A percentile compares a stretch with the other conserved stretches of the same genome.
phyloP scores from a whole-genome alignment of 73 alveolate species.

The Durusdinium trenchii region DNA sequence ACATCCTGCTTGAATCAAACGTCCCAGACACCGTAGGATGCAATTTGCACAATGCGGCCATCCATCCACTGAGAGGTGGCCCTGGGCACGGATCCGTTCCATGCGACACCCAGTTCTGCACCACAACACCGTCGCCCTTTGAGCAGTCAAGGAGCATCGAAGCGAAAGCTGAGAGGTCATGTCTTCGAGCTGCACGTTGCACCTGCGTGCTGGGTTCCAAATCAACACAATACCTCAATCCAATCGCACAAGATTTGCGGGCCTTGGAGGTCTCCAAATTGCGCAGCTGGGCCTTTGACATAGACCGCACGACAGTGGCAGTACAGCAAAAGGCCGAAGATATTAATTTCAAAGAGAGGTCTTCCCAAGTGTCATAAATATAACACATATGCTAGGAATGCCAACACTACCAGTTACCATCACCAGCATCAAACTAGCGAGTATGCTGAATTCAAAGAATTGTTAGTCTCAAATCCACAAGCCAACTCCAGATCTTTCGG shows the following conservation, averaged over 20 bases:
- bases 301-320: neutral
- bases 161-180: slow-evolving; percentile 9
- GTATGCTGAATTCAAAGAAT: too few species aligned
- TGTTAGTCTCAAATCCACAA: too few species aligned
- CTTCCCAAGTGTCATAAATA: too few species aligned
- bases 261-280: neutral
- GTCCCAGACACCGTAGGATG: slow-evolving; percentile 30
- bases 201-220: neutral
- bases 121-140: too few species aligned
- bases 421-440: too few species aligned
- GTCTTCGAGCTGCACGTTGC: neutral
- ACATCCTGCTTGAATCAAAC: too few species aligned
- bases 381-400: too few species aligned
- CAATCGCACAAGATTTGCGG: neutral
- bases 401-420: too few species aligned
- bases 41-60: slow-evolving; percentile 22
- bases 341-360: too few species aligned
- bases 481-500: too few species aligned
- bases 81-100: slow-evolving; percentile 4
- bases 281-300: slow-evolving; percentile 1
- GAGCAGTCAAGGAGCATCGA: too few species aligned
- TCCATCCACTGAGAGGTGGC: slow-evolving; percentile 15
- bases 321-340: neutral
- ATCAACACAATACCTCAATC: neutral
- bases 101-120: too few species aligned